phyloP scores from a whole-genome alignment of 345 rosid species.

The Citrus trifoliata region DNA sequence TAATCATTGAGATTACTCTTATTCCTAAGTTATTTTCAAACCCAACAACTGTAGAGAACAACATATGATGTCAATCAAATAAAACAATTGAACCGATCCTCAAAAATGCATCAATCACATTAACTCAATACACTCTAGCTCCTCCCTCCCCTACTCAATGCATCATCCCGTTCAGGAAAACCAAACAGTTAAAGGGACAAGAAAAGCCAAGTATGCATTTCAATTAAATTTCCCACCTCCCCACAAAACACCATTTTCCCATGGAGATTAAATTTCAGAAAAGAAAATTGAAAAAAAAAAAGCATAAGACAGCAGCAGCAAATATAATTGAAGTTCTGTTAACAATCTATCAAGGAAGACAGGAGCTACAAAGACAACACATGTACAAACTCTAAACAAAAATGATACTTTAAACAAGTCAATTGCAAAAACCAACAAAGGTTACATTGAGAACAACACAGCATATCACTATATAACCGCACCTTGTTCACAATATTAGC shows the following conservation, averaged over 20 bases:
- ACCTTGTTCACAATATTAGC: background rate
- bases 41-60: background rate
- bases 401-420: background rate
- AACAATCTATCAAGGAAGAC: background rate
- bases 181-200: background rate
- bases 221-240: too few species aligned
- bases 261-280: background rate
- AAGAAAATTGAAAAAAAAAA: background rate
- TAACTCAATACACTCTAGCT: background rate
- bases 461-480: background rate
- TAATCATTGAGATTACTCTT: background rate
- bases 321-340: too few species aligned
- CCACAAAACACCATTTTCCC: background rate
- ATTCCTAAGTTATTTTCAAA: background rate
- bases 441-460: background rate
- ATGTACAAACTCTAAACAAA: background rate
- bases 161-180: background rate
- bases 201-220: background rate
- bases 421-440: background rate
- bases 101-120: background rate
- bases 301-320: background rate
- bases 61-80: background rate
- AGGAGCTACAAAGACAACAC: background rate
- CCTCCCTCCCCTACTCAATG: background rate
- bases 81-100: background rate